phyloP scores from a whole-genome alignment of 1,284 basidiomycete genomes.

The Volvariella volvacea region DNA sequence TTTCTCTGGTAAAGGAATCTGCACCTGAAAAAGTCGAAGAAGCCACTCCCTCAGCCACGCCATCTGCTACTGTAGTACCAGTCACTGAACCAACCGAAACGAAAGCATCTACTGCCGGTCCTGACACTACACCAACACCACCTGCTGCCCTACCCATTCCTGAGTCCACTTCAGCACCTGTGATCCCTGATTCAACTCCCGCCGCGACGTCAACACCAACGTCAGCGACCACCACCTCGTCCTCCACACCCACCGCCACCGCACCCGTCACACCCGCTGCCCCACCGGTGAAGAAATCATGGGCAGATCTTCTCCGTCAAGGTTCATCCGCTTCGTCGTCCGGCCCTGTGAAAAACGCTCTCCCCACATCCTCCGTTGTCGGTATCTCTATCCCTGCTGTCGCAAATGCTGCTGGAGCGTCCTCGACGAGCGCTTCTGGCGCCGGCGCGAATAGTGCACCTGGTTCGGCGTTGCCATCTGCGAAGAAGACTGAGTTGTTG shows the following conservation, averaged over 20 bases:
- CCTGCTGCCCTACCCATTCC: not conserved
- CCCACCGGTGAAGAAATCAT: constrained; percentile 53
- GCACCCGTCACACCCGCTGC: constrained; percentile 18
- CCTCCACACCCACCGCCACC: constrained; percentile 1
- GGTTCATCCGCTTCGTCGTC: constrained; percentile 25
- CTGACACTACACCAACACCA: not conserved
- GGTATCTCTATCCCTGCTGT: constrained; percentile 61
- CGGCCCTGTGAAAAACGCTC: constrained; percentile 29
- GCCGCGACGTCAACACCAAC: not conserved
- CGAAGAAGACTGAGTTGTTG: constrained; percentile 48
- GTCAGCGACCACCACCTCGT: constrained; percentile 1
- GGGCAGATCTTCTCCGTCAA: constrained; percentile 64
- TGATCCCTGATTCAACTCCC: not conserved
- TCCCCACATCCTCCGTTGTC: constrained; percentile 59
- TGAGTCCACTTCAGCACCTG: not conserved
- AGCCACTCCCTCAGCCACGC: not conserved
- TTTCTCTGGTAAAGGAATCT: constrained; percentile 25
- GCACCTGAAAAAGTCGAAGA: constrained; percentile 10
- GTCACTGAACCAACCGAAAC: not conserved
- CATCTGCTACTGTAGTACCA: not conserved
- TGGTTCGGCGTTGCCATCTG: not conserved
- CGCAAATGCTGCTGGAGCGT: constrained; percentile 7
- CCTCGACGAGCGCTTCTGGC: constrained; percentile 5
- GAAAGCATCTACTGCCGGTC: not conserved
- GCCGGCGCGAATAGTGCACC: not conserved